Evolutionary conservation across 2,329 filamentous ascomycete species (phyloP).

Genomic region (Hortaea werneckii): DNA sequence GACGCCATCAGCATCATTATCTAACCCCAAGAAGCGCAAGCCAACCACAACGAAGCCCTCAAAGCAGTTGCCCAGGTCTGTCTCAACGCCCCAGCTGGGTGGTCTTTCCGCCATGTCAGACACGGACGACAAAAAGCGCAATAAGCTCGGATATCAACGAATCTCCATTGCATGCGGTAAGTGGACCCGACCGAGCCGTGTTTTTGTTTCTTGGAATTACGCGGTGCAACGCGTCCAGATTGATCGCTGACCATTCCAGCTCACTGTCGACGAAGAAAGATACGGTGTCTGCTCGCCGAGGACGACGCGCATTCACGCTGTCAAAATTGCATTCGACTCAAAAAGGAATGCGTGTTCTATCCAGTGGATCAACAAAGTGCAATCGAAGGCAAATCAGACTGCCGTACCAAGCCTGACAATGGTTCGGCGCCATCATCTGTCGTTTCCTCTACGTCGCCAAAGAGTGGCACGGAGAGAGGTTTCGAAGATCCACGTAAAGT

Average conservation of each 20-base stretch:
- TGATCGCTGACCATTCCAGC: constrained; percentile 43
- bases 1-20: neutral
- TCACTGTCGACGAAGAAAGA: constrained; percentile 87
- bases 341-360: constrained; percentile 88
- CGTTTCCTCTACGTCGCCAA: constrained; percentile 16
- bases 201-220: neutral
- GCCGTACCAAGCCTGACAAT: constrained; percentile 10
- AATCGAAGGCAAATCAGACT: constrained; percentile 17
- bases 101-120: constrained; percentile 28
- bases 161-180: constrained; percentile 92
- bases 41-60: constrained; percentile 27
- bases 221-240: neutral
- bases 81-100: constrained; percentile 38
- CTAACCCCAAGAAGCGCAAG: constrained; percentile 4
- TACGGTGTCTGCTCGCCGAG: constrained; percentile 71
- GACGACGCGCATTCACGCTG: constrained; percentile 68
- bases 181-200: constrained; percentile 30
- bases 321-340: constrained; percentile 84
- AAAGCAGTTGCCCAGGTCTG: constrained; percentile 30
- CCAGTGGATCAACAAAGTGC: constrained; percentile 55
- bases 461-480: constrained; percentile 6
- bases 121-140: constrained; percentile 58
- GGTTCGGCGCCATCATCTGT: constrained; percentile 17
- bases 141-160: constrained; percentile 90
- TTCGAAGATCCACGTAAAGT: constrained; percentile 9